These are phyloP conservation scores for Tuber melanosporum DNA, from an alignment of 495 filamentous ascomycete genomes.

Conservation along the genomic window DNA sequence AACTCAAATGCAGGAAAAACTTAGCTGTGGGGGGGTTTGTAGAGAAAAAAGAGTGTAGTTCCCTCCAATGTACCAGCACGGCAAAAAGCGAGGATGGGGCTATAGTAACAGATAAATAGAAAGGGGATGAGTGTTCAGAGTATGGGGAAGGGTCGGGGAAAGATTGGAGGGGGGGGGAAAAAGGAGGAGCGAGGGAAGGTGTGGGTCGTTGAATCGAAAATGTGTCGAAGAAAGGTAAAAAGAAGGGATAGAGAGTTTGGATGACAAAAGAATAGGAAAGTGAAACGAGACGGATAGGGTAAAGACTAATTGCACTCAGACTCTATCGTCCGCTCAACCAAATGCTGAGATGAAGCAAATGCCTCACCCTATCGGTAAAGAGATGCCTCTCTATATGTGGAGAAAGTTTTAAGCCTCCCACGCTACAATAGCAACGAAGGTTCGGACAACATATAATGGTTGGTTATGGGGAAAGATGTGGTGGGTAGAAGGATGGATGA, in stretches of 20 bases:
- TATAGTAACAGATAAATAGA: constrained; percentile 5
- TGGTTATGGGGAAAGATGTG: constrained; percentile 11
- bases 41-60: neutral
- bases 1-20: constrained; percentile 3
- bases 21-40: neutral
- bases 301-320: neutral
- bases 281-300: neutral
- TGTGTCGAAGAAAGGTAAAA: neutral
- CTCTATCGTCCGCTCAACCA: neutral
- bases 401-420: constrained; percentile 3
- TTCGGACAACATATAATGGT: constrained; percentile 18
- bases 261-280: constrained; percentile 2
- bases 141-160: neutral
- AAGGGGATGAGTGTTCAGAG: neutral
- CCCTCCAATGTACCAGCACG: neutral
- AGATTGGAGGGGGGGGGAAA: neutral
- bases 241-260: neutral
- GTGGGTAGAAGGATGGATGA: constrained; percentile 5
- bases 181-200: neutral
- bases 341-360: neutral
- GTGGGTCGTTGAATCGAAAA: neutral
- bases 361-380: constrained; percentile 3
- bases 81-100: neutral
- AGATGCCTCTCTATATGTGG: neutral
- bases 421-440: constrained; percentile 6